Base-by-base conservation (phyloP, 148 eudicot genomes). In the Heliosperma pusillum region DNA sequence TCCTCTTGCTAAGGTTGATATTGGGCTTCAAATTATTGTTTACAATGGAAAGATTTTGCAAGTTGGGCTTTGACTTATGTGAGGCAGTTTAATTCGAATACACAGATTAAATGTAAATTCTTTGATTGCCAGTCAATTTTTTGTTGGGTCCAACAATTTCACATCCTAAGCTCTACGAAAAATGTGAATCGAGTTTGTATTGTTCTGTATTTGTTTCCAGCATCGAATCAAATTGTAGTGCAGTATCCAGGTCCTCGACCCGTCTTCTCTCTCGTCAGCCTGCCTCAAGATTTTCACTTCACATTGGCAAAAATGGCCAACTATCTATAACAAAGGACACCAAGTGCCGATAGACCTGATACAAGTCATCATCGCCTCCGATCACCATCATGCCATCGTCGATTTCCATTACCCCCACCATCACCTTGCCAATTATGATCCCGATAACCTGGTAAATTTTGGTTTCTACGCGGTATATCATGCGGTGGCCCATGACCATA, bases 381-480 rank as follows among this genome's bases (percentile, higher is more conserved):
- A 36, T 86, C 82, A 27, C 73, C 79, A 33, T 75, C 65, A 59
- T 59, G 65, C 81, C 81, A 69, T 69, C 90, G 63, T 42, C 85
- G 75, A 65, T 77, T 71, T 10, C 80, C n/a, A n/a, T n/a, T n/a
- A n/a, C n/a, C n/a, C n/a, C n/a, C 88, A 73, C 80, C 79, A 45
- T 74, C 79, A 44, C 81, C 63, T 45, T 52, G 66, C 80, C 80
- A 71, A 71, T 45, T 69, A 26, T 20, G 69, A 29, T 86, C 89
- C 55, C 80, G 78, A 61, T 69, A 77, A 33, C 85, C 86, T 0
- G 71, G 74, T n/a, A 76, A 74, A 76, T 86, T 79, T 57, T 80
- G 85, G 7, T 80, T 77, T 68, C 85, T 84, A 36, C 79, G 83
- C 15, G 86, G 62, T 80, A 86, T 82, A 66, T 87, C 90, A 17